Base-by-base conservation (phyloP, 352 stramenopile species). In the Pythium myriotylum region DNA sequence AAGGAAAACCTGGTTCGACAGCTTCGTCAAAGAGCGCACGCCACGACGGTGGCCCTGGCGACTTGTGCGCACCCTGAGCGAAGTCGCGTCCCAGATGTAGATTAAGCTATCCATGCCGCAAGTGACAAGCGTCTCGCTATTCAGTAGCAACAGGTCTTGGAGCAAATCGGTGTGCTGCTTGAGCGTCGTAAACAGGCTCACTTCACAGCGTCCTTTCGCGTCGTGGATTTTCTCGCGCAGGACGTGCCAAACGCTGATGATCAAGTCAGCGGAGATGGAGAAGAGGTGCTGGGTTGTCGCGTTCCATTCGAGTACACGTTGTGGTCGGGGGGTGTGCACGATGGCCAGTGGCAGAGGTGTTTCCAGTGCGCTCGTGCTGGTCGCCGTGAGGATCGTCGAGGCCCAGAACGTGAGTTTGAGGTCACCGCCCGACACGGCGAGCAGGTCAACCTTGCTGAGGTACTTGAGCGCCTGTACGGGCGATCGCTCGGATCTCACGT, bases 371-470 rank as follows among this genome's bases (percentile, higher is more conserved):
- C 81, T 88, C 5, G 77, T 58, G 42, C 81, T 91, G 23, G 64
- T 76, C 0, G 80, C 76, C 2, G 78, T 91, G n/a, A 93, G 54
- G 22, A 91, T 70, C 16, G 70, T 76, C 1, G 80, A 73, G 2
- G 78, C 59, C 84, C 84, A 93, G 53, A 93, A 91, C 24, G 81
- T 91, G 53, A 93, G 72, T 51, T 91, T 93, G 16, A 93, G 59
- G 41, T 93, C 84, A 0, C 81, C 84, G 8, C 73, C 84, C 1
- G 84, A 91, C 9, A 91, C 76, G n/a, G 72, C 81, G 8, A 93
- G 62, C 12, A 93, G 39, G 46, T 93, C 81, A 4, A 88, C 50
- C 0, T 54, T 58, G 16, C 59, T 72, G n/a, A 93, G 51, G 56
- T 88, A 89, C 60, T 89, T 90, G 12, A 93, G 51, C 10, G 69